Evolutionary conservation across 1,139 yeast genomes (phyloP).

Genomic region (Lizanozyma gosingica): DNA sequence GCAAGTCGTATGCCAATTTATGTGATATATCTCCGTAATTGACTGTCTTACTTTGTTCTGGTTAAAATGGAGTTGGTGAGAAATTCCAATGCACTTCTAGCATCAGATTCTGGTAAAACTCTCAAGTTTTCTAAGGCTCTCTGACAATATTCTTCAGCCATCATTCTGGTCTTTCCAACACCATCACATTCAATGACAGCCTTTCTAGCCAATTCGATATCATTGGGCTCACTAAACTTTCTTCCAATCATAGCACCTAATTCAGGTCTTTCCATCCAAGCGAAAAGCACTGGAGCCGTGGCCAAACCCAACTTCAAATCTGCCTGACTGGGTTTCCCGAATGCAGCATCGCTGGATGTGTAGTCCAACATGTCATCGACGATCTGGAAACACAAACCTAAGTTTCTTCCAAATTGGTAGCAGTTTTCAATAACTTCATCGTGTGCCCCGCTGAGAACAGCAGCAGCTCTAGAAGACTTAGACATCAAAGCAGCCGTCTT

Average conservation of each 20-base stretch:
- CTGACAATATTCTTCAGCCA: conserved; percentile 73
- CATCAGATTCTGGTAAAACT: conserved; percentile 76
- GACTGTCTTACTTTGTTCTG: conserved; percentile 65
- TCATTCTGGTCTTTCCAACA: conserved; percentile 60
- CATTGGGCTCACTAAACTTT: conserved; percentile 74
- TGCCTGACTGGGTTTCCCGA: conserved; percentile 95
- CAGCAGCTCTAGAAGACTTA: conserved; percentile 90
- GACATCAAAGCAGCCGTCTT: conserved; percentile 94
- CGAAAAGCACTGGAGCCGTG: conserved; percentile 92
- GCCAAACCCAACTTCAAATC: conserved; percentile 91
- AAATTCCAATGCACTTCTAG: conserved; percentile 79
- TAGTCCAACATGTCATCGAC: conserved; percentile 96
- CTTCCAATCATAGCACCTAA: conserved; percentile 78
- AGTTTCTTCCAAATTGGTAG: conserved; percentile 84
- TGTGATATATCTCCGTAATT: too few relatives aligned
- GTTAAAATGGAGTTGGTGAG: conserved; percentile 78
- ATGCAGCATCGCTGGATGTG: conserved; percentile 68
- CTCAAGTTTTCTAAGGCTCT: conserved; percentile 68
- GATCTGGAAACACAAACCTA: conserved; percentile 92
- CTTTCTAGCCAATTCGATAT: conserved; percentile 67
- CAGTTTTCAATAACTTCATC: conserved; percentile 71
- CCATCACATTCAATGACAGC: conserved; percentile 71
- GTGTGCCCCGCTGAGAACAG: conserved; percentile 81
- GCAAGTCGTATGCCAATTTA: too few relatives aligned
- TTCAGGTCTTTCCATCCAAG: conserved; percentile 85